These are phyloP conservation scores for Entomortierella chlamydospora DNA, from an alignment of 192 early-diverging fungal genomes.

Conservation along the genomic window DNA sequence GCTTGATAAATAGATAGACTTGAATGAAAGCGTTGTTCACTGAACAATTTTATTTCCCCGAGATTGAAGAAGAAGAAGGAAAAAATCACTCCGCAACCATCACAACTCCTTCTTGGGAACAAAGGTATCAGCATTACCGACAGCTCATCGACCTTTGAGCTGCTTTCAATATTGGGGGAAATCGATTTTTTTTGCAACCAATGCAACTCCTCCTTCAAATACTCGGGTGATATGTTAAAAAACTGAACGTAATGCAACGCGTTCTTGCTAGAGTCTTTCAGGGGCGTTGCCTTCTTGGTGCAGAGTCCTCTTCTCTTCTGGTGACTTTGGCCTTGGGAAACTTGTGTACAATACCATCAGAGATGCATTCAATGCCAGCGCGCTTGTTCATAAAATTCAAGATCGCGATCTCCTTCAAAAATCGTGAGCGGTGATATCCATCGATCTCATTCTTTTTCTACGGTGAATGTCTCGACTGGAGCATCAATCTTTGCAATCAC, in stretches of 20 bases:
- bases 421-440: constrained; percentile 92
- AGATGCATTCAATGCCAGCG: constrained; percentile 77
- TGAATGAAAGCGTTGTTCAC: too few relatives aligned
- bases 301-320: constrained; percentile 57
- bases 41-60: background rate
- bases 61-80: background rate
- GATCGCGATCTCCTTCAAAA: constrained; percentile 83
- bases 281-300: constrained; percentile 58
- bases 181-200: constrained; percentile 66
- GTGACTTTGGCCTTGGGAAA: constrained; percentile 55
- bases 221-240: constrained; percentile 86
- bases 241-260: constrained; percentile 89
- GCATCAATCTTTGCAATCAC: constrained; percentile 93
- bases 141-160: background rate
- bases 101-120: constrained; percentile 15
- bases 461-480: constrained; percentile 71
- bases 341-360: constrained; percentile 69
- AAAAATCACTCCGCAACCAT: background rate
- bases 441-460: constrained; percentile 73
- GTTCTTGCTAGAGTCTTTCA: constrained; percentile 2
- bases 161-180: background rate
- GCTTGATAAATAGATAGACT: background rate
- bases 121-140: background rate
- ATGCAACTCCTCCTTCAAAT: constrained; percentile 78
- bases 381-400: constrained; percentile 88